Conservation (phyloP, 2,329 filamentous ascomycete species). For the Dendrostoma leiphaemia region DNA sequence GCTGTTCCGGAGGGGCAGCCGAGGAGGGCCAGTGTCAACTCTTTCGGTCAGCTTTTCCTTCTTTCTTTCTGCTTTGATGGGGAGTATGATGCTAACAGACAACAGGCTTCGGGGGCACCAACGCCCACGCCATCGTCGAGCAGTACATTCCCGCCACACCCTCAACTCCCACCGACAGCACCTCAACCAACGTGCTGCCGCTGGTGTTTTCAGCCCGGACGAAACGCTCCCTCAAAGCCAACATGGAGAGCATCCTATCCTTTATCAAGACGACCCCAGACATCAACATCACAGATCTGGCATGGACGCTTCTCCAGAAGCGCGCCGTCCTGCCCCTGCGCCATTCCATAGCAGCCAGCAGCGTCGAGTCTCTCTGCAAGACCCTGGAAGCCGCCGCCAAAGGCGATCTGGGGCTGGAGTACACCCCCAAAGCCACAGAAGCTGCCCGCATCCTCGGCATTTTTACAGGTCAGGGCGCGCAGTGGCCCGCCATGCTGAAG, state of each 20-base stretch:
- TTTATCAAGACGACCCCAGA: no score
- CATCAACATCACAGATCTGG: conserved; percentile 20
- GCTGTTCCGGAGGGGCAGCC: not conserved
- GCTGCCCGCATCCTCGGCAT: conserved; percentile 11
- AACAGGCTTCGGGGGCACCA: conserved; percentile 11
- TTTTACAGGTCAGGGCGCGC: conserved; percentile 26
- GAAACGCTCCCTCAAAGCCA: not conserved
- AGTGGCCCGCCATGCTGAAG: conserved; percentile 21
- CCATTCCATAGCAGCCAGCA: conserved; percentile 20
- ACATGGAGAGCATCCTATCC: conserved; percentile 8
- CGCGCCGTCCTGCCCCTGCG: conserved; percentile 26
- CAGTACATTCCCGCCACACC: not conserved
- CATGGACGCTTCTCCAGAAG: conserved; percentile 24
- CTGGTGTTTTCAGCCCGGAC: not conserved
- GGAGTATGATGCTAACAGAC: not conserved
- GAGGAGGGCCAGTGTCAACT: conserved; percentile 9
- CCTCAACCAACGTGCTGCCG: not conserved
- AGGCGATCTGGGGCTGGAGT: not conserved
- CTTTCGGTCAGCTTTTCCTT: not conserved
- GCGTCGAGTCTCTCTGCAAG: not conserved
- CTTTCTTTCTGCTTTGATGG: not conserved
- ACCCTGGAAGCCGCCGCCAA: not conserved
- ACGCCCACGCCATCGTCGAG: conserved; percentile 8
- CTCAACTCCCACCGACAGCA: not conserved
- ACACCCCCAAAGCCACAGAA: not conserved